Percentiles rank a stretch among this genome's conserved stretches.
Conservation (phyloP, 2,329 filamentous ascomycete genomes). For the Penicillium sp. region DNA sequence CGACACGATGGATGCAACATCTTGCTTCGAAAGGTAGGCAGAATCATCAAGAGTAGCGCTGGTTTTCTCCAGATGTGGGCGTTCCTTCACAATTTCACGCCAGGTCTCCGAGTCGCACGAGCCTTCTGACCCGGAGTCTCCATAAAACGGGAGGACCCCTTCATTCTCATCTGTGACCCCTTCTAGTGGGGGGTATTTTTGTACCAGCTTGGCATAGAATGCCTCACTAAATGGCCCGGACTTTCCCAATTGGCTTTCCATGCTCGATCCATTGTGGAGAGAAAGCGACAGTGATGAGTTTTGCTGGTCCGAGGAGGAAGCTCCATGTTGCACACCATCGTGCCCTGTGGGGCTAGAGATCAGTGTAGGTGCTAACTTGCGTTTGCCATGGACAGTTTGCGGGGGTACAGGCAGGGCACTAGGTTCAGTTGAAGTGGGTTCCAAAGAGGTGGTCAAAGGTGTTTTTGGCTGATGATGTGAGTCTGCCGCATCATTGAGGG, state of each 20-base stretch:
- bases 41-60: slow-evolving; percentile 5
- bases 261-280: background rate
- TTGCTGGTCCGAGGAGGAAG: background rate
- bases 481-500: background rate
- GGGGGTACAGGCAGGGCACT: background rate
- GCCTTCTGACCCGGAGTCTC: slow-evolving; percentile 51
- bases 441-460: background rate
- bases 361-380: background rate
- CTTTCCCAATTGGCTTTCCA: background rate
- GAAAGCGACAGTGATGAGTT: background rate
- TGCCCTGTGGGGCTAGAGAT: background rate
- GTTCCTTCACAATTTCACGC: slow-evolving; percentile 58
- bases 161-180: slow-evolving; percentile 31
- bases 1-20: slow-evolving; percentile 52
- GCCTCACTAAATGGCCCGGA: background rate
- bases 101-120: slow-evolving; percentile 57
- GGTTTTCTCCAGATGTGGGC: slow-evolving; percentile 14
- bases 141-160: slow-evolving; percentile 48
- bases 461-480: background rate
- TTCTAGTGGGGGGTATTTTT: slow-evolving; percentile 37
- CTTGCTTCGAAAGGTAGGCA: slow-evolving; percentile 40
- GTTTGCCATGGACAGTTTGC: background rate
- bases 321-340: background rate
- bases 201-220: slow-evolving; percentile 33
- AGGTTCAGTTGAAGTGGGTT: background rate